phyloP scores from a whole-genome alignment of 202 grass and related monocot species.

The Alloteropsis angusta region DNA sequence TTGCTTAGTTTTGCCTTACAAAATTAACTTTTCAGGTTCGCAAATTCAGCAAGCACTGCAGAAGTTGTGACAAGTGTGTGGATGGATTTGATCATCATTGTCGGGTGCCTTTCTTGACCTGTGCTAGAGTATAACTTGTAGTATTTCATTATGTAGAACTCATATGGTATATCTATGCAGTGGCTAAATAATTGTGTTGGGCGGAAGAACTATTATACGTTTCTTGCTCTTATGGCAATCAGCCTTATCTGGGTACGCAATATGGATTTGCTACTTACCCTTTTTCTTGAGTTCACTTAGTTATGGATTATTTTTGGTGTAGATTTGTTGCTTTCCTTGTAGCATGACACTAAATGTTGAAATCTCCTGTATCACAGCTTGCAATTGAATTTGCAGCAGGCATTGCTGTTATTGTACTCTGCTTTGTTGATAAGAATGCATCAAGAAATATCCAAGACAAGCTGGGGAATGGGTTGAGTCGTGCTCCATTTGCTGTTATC shows the following conservation, averaged over 20 bases:
- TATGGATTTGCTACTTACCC: slow-evolving; percentile 13
- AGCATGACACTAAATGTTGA: slow-evolving; percentile 17
- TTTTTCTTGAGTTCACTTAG: not conserved
- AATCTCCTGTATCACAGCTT: slow-evolving; percentile 51
- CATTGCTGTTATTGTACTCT: slow-evolving; percentile 75
- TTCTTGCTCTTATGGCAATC: slow-evolving; percentile 87
- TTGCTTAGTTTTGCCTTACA: not conserved
- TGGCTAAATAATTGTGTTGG: slow-evolving; percentile 99
- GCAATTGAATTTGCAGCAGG: slow-evolving; percentile 85
- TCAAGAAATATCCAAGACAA: slow-evolving; percentile 64
- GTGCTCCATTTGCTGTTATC: slow-evolving; percentile 73
- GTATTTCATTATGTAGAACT: slow-evolving; percentile 3
- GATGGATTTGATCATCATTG: slow-evolving; percentile 99
- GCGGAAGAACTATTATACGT: slow-evolving; percentile 83
- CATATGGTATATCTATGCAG: slow-evolving; percentile 40
- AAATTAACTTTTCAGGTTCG: slow-evolving; percentile 55
- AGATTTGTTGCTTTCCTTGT: slow-evolving; percentile 15
- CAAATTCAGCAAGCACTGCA: slow-evolving; percentile 97
- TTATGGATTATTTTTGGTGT: not conserved
- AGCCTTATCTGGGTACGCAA: slow-evolving; percentile 84
- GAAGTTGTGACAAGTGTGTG: slow-evolving; percentile 99
- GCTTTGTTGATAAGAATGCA: slow-evolving; percentile 68
- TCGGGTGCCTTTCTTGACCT: slow-evolving; percentile 52
- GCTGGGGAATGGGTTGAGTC: slow-evolving; percentile 87
- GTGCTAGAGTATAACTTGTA: not conserved